phyloP scores from a whole-genome alignment of 306 rosid species.

The Trifolium pratense region DNA sequence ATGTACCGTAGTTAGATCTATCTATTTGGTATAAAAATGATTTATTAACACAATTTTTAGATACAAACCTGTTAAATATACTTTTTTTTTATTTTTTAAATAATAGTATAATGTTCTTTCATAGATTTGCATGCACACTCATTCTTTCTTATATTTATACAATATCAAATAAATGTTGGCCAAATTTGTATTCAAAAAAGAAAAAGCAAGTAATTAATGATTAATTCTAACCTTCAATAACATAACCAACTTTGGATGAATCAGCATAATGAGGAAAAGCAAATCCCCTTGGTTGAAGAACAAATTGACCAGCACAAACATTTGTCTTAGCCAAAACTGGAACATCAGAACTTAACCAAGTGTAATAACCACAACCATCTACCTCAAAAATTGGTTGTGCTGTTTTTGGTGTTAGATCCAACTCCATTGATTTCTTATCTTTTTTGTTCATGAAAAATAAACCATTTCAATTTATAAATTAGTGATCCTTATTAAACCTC shows the following conservation, averaged over 20 bases:
- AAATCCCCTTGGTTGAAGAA: constrained; percentile 61
- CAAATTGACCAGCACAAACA: constrained; percentile 58
- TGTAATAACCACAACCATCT: constrained; percentile 68
- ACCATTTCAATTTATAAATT: not conserved
- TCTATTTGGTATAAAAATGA: too few species aligned
- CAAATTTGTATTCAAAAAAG: too few species aligned
- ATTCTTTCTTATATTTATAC: too few species aligned
- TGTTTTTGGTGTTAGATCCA: constrained; percentile 52
- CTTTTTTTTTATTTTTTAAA: too few species aligned
- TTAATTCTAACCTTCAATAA: constrained; percentile 50
- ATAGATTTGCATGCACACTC: too few species aligned
- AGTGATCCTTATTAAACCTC: too few species aligned
- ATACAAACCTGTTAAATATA: too few species aligned
- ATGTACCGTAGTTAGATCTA: too few species aligned
- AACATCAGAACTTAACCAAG: constrained; percentile 55
- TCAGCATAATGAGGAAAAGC: constrained; percentile 77
- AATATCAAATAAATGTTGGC: too few species aligned
- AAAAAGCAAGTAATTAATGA: not conserved
- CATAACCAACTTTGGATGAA: constrained; percentile 58
- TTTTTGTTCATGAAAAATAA: not conserved
- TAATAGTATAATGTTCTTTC: too few species aligned
- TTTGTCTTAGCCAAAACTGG: constrained; percentile 46
- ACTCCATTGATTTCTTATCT: constrained; percentile 21
- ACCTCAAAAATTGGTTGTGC: constrained; percentile 47
- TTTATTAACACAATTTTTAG: too few species aligned